Conservation (phyloP, 2,329 filamentous ascomycete genomes). For the Zasmidium angulare region DNA sequence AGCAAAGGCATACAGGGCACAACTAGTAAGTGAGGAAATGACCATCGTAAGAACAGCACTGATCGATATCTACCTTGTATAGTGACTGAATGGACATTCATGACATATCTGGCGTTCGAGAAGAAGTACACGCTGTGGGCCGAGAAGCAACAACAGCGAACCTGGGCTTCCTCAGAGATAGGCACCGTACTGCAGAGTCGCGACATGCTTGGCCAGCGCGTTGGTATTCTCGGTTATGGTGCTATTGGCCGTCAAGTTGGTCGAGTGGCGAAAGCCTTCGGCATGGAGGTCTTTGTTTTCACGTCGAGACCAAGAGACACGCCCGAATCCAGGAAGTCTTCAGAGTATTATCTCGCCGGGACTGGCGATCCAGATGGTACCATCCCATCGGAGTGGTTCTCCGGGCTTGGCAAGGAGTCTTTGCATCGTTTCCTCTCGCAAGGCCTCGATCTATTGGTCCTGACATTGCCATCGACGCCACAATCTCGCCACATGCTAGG, state of each 20-base stretch:
- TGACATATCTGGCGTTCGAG: neutral
- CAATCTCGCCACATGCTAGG: slow-evolving; percentile 53
- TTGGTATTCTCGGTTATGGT: slow-evolving; percentile 61
- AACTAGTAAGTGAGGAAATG: too few relatives aligned
- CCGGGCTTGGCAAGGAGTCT: slow-evolving; percentile 49
- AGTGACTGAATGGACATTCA: slow-evolving; percentile 1
- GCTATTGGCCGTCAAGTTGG: slow-evolving; percentile 57
- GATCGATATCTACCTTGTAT: too few relatives aligned
- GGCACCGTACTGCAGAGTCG: slow-evolving; percentile 19
- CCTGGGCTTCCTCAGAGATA: neutral
- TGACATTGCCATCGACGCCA: slow-evolving; percentile 55
- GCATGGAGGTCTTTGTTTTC: slow-evolving; percentile 70
- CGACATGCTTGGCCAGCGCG: slow-evolving; percentile 56
- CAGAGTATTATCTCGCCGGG: slow-evolving; percentile 63
- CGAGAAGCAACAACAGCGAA: neutral
- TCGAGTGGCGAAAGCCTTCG: slow-evolving; percentile 39
- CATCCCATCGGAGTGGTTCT: slow-evolving; percentile 56
- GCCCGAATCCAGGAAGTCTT: slow-evolving; percentile 61
- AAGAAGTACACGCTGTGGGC: neutral
- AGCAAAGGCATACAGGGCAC: too few relatives aligned
- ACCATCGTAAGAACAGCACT: too few relatives aligned
- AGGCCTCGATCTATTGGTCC: slow-evolving; percentile 55
- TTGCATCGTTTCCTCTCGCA: slow-evolving; percentile 55
- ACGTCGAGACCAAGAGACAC: slow-evolving; percentile 66
- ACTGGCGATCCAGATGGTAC: slow-evolving; percentile 59